phyloP scores from a whole-genome alignment of 352 stramenopile species.

The Phytophthora pseudosyringae region DNA sequence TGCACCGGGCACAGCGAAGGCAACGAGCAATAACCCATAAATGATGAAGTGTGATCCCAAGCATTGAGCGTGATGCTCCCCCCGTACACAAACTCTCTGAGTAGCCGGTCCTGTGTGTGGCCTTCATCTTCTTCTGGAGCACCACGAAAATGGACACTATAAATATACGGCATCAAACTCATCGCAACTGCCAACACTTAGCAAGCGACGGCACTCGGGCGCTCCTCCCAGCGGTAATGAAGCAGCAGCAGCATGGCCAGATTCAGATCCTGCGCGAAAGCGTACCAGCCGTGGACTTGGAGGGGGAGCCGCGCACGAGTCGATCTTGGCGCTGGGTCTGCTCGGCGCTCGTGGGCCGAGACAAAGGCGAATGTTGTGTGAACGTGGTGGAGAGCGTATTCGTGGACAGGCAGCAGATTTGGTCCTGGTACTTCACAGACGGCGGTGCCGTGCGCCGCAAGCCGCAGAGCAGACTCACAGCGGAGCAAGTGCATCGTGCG shows the following conservation, averaged over 20 bases:
- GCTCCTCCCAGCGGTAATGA: slow-evolving; percentile 12
- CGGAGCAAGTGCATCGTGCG: slow-evolving; percentile 46
- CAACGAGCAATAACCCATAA: too few relatives aligned
- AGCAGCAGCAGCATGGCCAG: slow-evolving; percentile 27
- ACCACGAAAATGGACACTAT: slow-evolving; percentile 9
- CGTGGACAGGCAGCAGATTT: slow-evolving; percentile 79
- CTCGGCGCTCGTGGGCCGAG: slow-evolving; percentile 62
- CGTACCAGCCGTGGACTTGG: slow-evolving; percentile 60
- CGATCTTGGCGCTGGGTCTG: slow-evolving; percentile 78
- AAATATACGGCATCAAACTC: slow-evolving; percentile 18
- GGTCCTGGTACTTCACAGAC: slow-evolving; percentile 73
- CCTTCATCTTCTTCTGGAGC: not conserved
- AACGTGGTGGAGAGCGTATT: slow-evolving; percentile 77
- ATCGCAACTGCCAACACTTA: slow-evolving; percentile 26
- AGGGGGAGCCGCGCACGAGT: slow-evolving; percentile 49
- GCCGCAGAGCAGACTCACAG: slow-evolving; percentile 53
- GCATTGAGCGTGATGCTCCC: not conserved
- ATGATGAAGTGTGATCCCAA: too few relatives aligned
- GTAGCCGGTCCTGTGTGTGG: too few relatives aligned
- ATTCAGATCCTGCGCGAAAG: slow-evolving; percentile 61
- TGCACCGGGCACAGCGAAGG: too few relatives aligned
- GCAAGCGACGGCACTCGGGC: not conserved
- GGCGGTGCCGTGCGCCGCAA: slow-evolving; percentile 68
- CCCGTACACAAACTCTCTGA: too few relatives aligned
- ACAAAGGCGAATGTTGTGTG: slow-evolving; percentile 59